These are phyloP conservation scores for Neofusicoccum sp. DNA, from an alignment of 2,329 filamentous ascomycete genomes.

Conservation along the genomic window DNA sequence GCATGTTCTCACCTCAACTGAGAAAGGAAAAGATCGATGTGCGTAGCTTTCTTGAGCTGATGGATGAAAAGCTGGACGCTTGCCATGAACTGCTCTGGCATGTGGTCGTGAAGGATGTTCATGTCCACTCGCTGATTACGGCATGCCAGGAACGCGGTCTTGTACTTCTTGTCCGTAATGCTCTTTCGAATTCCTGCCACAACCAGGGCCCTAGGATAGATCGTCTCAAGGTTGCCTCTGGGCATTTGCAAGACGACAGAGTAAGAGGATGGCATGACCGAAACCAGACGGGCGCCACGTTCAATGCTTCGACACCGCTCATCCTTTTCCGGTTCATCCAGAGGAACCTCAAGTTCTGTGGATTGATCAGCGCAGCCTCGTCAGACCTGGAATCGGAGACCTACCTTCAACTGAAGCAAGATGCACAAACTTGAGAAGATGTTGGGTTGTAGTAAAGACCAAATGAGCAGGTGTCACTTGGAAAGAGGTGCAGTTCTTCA, in stretches of 20 bases:
- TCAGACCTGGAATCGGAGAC: slow-evolving; percentile 26
- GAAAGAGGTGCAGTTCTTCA: slow-evolving; percentile 91
- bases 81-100: slow-evolving; percentile 78
- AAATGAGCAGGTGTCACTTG: slow-evolving; percentile 77
- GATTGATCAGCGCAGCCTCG: neutral
- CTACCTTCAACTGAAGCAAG: slow-evolving; percentile 62
- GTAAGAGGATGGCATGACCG: slow-evolving; percentile 84
- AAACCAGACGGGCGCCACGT: slow-evolving; percentile 80
- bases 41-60: slow-evolving; percentile 76
- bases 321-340: slow-evolving; percentile 85
- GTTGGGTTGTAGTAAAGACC: slow-evolving; percentile 87
- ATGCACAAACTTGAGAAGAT: slow-evolving; percentile 93
- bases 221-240: slow-evolving; percentile 90
- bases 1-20: slow-evolving; percentile 64
- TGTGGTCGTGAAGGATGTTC: slow-evolving; percentile 94
- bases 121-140: slow-evolving; percentile 93
- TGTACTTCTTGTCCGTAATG: slow-evolving; percentile 79
- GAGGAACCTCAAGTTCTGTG: slow-evolving; percentile 74
- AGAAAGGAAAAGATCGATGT: slow-evolving; percentile 88
- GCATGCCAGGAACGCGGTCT: slow-evolving; percentile 80
- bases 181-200: slow-evolving; percentile 81
- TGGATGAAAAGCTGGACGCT: slow-evolving; percentile 76
- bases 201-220: slow-evolving; percentile 89
- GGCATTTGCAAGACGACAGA: slow-evolving; percentile 91
- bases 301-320: slow-evolving; percentile 92